A percentile compares a stretch with the other conserved stretches of the same genome.
phyloP scores from a whole-genome alignment of 164 flowering plant genomes.

The Aristolochia fimbriata region DNA sequence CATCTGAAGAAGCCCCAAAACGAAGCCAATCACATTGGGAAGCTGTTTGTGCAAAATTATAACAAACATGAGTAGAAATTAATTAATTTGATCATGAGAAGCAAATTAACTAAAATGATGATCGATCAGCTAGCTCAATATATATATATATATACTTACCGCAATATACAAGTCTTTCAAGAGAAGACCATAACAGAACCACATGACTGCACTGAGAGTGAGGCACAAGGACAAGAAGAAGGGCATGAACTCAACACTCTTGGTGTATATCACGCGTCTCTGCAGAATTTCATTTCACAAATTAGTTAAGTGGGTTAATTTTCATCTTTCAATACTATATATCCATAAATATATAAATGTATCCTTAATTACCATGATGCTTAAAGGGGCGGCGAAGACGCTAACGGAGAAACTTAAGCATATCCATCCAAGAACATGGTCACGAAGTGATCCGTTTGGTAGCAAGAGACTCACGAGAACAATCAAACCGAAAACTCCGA shows the following conservation, averaged over 20 bases:
- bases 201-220: conserved; percentile 37
- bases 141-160: conserved; percentile 32
- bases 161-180: conserved; percentile 37
- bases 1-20: too few relatives aligned
- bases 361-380: conserved; percentile 54
- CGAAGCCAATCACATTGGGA: too few relatives aligned
- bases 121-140: too few relatives aligned
- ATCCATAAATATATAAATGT: background rate
- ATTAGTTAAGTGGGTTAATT: background rate
- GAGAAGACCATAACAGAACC: conserved; percentile 45
- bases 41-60: too few relatives aligned
- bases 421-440: conserved; percentile 68
- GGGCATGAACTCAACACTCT: conserved; percentile 61
- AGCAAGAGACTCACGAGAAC: conserved; percentile 29
- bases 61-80: too few relatives aligned
- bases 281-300: conserved; percentile 13
- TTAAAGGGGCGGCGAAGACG: conserved; percentile 85
- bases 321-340: too few relatives aligned
- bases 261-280: conserved; percentile 44
- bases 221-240: conserved; percentile 40
- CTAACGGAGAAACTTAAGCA: conserved; percentile 71
- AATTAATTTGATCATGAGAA: too few relatives aligned
- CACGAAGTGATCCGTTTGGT: conserved; percentile 43
- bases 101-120: too few relatives aligned
- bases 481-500: conserved; percentile 39